Conservation (phyloP, 108 stramenopile genomes). For the Mayamaea pseudoterrestris region DNA sequence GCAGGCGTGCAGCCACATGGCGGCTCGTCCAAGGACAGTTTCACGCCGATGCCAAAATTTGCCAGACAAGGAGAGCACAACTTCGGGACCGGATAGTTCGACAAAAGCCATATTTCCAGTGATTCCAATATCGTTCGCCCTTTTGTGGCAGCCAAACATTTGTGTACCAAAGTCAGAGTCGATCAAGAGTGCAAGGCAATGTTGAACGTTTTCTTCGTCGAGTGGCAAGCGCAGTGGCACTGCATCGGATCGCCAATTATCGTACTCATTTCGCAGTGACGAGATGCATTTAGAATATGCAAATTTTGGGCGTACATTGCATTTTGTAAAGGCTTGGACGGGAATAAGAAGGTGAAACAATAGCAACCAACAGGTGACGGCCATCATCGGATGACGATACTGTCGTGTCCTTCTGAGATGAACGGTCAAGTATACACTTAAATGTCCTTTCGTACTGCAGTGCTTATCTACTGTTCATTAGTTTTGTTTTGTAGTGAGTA, state of each 20-base stretch:
- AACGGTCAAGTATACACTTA: too few species aligned
- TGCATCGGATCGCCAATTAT: conserved; percentile 56
- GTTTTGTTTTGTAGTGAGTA: too few species aligned
- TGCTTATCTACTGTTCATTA: too few species aligned
- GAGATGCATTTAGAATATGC: too few species aligned
- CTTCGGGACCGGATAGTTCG: conserved; percentile 54
- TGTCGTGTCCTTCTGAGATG: too few species aligned
- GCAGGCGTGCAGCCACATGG: conserved; percentile 66
- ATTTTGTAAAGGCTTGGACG: too few species aligned
- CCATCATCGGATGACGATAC: too few species aligned
- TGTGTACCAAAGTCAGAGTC: conserved; percentile 55
- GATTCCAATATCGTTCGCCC: conserved; percentile 29
- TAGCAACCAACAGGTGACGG: too few species aligned
- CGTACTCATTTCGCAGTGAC: conserved; percentile 71
- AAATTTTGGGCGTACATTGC: too few species aligned
- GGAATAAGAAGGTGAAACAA: too few species aligned
- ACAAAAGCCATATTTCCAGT: conserved; percentile 56
- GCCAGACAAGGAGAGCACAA: conserved; percentile 26
- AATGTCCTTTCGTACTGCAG: too few species aligned
- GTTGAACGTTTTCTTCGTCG: conserved; percentile 46
- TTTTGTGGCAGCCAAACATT: conserved; percentile 70
- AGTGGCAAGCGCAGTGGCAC: conserved; percentile 22
- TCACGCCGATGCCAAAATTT: conserved; percentile 65
- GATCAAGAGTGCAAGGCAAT: conserved; percentile 49
- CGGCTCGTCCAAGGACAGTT: conserved; percentile 62